Base-by-base conservation (phyloP, 805 yeast species). In the Candida nemodendra region DNA sequence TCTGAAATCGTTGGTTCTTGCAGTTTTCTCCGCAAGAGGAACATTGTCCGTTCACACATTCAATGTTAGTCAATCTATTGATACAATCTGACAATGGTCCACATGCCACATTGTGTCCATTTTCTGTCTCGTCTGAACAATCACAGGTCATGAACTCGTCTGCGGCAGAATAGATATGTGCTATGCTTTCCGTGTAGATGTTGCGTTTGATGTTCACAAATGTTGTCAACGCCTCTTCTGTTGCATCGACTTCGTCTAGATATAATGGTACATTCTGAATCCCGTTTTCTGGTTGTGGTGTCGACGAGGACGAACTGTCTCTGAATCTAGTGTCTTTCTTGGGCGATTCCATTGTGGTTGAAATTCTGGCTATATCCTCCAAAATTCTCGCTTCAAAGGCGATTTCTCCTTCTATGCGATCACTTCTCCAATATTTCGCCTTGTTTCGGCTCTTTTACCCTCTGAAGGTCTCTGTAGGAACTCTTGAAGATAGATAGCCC, bases 101-200 rank as follows among this genome's bases (percentile, higher is more conserved):
- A 71, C 99, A 91, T 2, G 97, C 95, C 11, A 54, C 32, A 48
- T 78, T 78, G 38, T 65, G 66, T 1, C 67, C 74, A 22, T 58
- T 52, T 4, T 65, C 68, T 35, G 61, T 70, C 14, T 69, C 71
- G 58, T 73, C 85, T 29, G 42, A 51, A 68, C 99, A 91, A 56
- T 89, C 97, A 69, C 99, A 91, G 12, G 90, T 78, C 93, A 91
- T 89, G 47, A 74, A 73, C 48, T 87, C 95, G 45, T 80, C 81
- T 54, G 84, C 86, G 28, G 72, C 69, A 4, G 64, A 54, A 34
- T 83, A 86, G 25, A 72, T 66, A 9, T 96, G 95, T 9, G 86
- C 64, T 30, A 60, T 51, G 53, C 79, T 81, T 36, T 68, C 68
- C 15, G 76, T 68, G 59, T 89, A 91, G 5, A 75, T 68, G 54